Percentiles rank a stretch among this genome's conserved stretches.
These are phyloP conservation scores for Fusarium begoniae DNA, from an alignment of 2,329 filamentous ascomycete species.

Conservation along the genomic window DNA sequence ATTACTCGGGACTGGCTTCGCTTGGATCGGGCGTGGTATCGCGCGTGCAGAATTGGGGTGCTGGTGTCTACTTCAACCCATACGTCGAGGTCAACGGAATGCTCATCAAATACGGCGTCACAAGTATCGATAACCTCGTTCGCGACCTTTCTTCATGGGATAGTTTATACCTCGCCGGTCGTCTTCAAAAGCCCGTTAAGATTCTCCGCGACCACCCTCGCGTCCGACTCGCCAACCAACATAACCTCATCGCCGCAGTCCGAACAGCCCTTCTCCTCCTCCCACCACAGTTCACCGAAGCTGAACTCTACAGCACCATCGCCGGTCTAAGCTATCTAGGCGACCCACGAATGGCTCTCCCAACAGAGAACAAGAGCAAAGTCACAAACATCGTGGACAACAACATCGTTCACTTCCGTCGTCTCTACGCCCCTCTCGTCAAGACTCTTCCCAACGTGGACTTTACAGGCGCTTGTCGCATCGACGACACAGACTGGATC, in stretches of 20 bases:
- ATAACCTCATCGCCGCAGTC: slow-evolving; percentile 91
- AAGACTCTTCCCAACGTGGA: slow-evolving; percentile 88
- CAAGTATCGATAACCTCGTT: slow-evolving; percentile 90
- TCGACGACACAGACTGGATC: slow-evolving; percentile 53
- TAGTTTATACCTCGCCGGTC: slow-evolving; percentile 93
- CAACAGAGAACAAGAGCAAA: slow-evolving; percentile 90
- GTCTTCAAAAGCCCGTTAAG: slow-evolving; percentile 97
- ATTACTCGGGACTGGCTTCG: slow-evolving; percentile 87
- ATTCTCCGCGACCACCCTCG: slow-evolving; percentile 93
- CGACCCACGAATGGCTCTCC: slow-evolving; percentile 93
- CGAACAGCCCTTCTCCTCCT: slow-evolving; percentile 89
- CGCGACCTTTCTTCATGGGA: slow-evolving; percentile 90
- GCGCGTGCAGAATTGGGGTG: slow-evolving; percentile 88
- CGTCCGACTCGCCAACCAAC: slow-evolving; percentile 93
- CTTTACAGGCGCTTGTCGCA: slow-evolving; percentile 68
- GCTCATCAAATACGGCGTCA: slow-evolving; percentile 97
- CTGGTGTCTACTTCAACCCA: slow-evolving; percentile 97
- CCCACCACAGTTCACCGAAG: slow-evolving; percentile 84
- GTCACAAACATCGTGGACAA: slow-evolving; percentile 93
- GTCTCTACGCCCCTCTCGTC: slow-evolving; percentile 89
- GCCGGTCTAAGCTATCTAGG: slow-evolving; percentile 93
- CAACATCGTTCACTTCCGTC: slow-evolving; percentile 90
- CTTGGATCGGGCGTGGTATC: slow-evolving; percentile 88
- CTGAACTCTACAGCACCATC: slow-evolving; percentile 88
- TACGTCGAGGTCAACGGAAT: slow-evolving; percentile 95